phyloP scores from a whole-genome alignment of 2,329 filamentous ascomycete genomes.

The Diaporthe batatas region DNA sequence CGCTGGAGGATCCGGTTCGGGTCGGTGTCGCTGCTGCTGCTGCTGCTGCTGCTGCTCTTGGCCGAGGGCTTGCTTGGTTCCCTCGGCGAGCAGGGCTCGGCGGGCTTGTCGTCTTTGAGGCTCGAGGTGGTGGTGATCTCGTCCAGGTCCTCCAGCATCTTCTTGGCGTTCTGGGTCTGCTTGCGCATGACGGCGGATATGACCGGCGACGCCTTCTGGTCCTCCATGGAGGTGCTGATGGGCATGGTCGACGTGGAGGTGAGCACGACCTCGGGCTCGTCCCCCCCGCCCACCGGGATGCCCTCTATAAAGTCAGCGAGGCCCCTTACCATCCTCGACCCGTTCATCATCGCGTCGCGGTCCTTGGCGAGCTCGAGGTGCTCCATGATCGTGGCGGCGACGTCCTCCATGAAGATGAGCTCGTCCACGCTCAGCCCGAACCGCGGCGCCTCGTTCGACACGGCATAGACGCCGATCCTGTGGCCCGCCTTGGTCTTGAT shows the following conservation, averaged over 20 bases:
- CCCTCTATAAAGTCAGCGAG: slow-evolving; percentile 46
- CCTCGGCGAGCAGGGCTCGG: background rate
- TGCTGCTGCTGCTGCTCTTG: background rate
- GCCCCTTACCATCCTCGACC: slow-evolving; percentile 45
- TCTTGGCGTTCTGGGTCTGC: slow-evolving; percentile 36
- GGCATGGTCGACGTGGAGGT: background rate
- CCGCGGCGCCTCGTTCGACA: slow-evolving; percentile 23
- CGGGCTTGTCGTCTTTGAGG: background rate
- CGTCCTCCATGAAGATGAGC: slow-evolving; percentile 45
- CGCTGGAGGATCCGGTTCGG: slow-evolving; percentile 51
- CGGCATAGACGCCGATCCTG: slow-evolving; percentile 36
- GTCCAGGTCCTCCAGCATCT: slow-evolving; percentile 36
- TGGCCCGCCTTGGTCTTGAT: slow-evolving; percentile 37
- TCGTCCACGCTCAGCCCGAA: slow-evolving; percentile 41
- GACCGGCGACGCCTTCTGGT: slow-evolving; percentile 28
- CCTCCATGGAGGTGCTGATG: slow-evolving; percentile 9
- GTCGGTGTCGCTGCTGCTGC: background rate
- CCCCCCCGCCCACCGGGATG: slow-evolving; percentile 29
- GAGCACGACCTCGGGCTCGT: background rate
- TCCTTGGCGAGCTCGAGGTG: slow-evolving; percentile 47
- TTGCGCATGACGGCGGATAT: slow-evolving; percentile 37
- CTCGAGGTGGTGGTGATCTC: background rate
- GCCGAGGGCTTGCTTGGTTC: background rate
- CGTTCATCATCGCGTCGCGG: slow-evolving; percentile 44
- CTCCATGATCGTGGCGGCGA: slow-evolving; percentile 46